Evolutionary conservation across 371 early-diverging fungal genomes (phyloP).

Genomic region (Mortierella polycephala): DNA sequence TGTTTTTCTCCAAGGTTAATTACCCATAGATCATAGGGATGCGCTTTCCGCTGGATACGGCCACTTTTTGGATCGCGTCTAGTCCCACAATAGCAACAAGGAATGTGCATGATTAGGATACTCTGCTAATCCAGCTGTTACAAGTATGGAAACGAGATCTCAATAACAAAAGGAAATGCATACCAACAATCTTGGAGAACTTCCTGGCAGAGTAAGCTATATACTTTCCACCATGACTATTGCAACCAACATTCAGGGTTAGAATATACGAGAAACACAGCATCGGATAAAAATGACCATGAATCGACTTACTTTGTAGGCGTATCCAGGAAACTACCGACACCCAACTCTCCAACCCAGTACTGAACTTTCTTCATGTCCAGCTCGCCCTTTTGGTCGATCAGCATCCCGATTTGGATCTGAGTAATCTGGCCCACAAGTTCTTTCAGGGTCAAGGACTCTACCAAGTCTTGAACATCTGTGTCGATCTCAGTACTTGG

Average conservation of each 20-base stretch:
- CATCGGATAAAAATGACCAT: slow-evolving; percentile 22
- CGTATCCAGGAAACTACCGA: slow-evolving; percentile 53
- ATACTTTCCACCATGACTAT: slow-evolving; percentile 56
- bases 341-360: slow-evolving; percentile 57
- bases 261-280: background rate
- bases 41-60: slow-evolving; percentile 50
- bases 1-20: background rate
- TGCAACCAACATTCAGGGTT: background rate
- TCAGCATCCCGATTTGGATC: slow-evolving; percentile 59
- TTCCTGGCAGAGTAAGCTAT: slow-evolving; percentile 57
- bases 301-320: slow-evolving; percentile 41
- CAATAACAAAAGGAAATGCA: background rate
- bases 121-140: no score
- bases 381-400: slow-evolving; percentile 46
- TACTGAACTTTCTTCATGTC: slow-evolving; percentile 54
- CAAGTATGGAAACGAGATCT: no score
- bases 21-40: slow-evolving; percentile 62
- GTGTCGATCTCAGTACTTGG: slow-evolving; percentile 13
- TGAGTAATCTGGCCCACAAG: slow-evolving; percentile 80
- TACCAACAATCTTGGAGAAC: slow-evolving; percentile 58
- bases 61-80: slow-evolving; percentile 58
- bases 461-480: slow-evolving; percentile 50
- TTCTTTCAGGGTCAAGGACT: slow-evolving; percentile 64
- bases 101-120: background rate
- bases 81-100: background rate